Percentiles rank a stretch among this genome's conserved stretches.
Conservation (phyloP, 1,284 basidiomycete genomes). For the Golubevia sp. region DNA sequence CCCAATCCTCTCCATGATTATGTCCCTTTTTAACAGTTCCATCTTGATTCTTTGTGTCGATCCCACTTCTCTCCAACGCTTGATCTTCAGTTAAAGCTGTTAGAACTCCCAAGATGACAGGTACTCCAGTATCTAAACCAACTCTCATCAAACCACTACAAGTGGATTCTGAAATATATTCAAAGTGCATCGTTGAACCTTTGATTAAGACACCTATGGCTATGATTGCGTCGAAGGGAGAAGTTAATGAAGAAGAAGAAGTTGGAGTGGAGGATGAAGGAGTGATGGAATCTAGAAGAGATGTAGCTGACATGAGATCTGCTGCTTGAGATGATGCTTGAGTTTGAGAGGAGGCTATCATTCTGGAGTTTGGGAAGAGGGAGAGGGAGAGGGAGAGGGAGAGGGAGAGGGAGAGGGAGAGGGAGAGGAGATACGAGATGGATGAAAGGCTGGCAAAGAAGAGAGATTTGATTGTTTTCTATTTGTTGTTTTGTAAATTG, state of each 20-base stretch:
- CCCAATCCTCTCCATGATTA: slow-evolving; percentile 97
- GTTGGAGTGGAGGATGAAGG: slow-evolving; percentile 11
- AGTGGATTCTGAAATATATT: slow-evolving; percentile 90
- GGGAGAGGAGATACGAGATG: neutral
- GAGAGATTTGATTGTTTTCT: no score
- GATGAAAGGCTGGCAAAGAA: no score
- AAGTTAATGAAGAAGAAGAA: slow-evolving; percentile 3
- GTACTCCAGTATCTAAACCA: slow-evolving; percentile 88
- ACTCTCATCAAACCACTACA: slow-evolving; percentile 91
- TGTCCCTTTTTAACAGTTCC: slow-evolving; percentile 73
- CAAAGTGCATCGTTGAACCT: slow-evolving; percentile 60
- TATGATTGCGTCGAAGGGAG: slow-evolving; percentile 4
- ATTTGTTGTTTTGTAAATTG: no score
- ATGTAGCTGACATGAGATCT: slow-evolving; percentile 77
- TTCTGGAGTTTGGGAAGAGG: slow-evolving; percentile 63
- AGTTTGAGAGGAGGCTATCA: slow-evolving; percentile 82
- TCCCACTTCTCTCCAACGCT: slow-evolving; percentile 86
- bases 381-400: slow-evolving; percentile 1
- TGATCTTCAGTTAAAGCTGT: slow-evolving; percentile 93
- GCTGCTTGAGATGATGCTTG: slow-evolving; percentile 74
- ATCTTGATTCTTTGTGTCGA: slow-evolving; percentile 64
- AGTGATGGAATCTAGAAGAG: slow-evolving; percentile 29
- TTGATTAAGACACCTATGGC: slow-evolving; percentile 15
- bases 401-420: neutral
- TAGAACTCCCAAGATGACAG: slow-evolving; percentile 94